phyloP scores from a whole-genome alignment of 148 eudicot species.

The Cornus kousa region DNA sequence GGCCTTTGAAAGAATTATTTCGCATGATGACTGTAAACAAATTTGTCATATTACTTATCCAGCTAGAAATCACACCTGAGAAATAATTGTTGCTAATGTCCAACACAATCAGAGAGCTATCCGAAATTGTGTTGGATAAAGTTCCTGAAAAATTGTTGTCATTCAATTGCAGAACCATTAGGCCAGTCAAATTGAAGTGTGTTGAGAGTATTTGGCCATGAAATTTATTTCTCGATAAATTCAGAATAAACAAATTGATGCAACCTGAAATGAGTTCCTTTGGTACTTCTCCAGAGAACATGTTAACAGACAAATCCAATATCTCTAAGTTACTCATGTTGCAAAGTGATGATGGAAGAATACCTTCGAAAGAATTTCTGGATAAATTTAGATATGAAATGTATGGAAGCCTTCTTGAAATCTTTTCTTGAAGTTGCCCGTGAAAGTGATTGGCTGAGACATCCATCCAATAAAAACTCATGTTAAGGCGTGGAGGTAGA shows the following conservation, averaged over 20 bases:
- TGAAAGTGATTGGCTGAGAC: slow-evolving; percentile 10
- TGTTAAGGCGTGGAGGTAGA: not conserved
- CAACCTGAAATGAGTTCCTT: not conserved
- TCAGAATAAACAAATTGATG: not conserved
- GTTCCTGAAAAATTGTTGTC: not conserved
- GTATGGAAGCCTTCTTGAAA: not conserved
- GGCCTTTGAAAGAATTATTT: too few species aligned
- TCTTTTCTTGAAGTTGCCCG: slow-evolving; percentile 8
- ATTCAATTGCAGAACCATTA: not conserved
- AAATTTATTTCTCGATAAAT: not conserved
- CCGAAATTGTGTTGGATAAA: not conserved
- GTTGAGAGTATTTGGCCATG: not conserved
- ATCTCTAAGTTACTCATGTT: not conserved
- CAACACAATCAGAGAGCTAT: not conserved
- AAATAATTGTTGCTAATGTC: too few species aligned
- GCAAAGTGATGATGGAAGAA: not conserved
- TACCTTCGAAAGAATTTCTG: not conserved
- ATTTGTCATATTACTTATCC: not conserved
- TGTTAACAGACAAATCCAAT: not conserved
- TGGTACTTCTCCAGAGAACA: not conserved
- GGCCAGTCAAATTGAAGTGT: not conserved
- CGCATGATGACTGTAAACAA: too few species aligned
- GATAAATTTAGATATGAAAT: not conserved
- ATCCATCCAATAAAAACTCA: not conserved
- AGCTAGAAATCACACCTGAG: not conserved